Base-by-base conservation (phyloP, 2,329 filamentous ascomycete species). In the Juglanconis juglandina region DNA sequence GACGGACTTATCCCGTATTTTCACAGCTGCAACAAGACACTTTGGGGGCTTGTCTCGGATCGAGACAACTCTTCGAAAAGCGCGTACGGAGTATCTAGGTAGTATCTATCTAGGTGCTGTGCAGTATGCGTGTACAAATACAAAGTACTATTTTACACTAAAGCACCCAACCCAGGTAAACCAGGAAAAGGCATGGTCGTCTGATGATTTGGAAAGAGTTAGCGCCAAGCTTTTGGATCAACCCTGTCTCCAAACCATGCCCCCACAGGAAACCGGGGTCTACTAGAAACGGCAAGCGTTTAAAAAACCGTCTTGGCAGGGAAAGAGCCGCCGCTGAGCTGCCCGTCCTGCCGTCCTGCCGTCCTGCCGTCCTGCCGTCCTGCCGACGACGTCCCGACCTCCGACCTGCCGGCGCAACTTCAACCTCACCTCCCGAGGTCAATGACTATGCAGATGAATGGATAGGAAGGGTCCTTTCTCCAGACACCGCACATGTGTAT, bases 251-350 rank as follows among this genome's bases (percentile, higher is more conserved):
- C 32, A 56, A 56, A 56, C 53, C 37, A 53, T 53, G 33, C 5
- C 55, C 55, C 56, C 46, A 47, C 56, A 59, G 33, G 41, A 34
- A 57, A 37, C 24, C 42, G 30, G 51, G 44, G 44, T 14, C 53
- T 56, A 56, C 52, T 33, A 51, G 57, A 60, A 62, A 60, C 61
- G 61, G 50, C 61, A 63, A 58, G 57, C 57, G 60, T 62, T 60
- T 56, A 56, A 52, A 53, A 52, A 17, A 17, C 42, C 7, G 14
- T 33, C n/a, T 30, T 42, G 46, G 30, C 42, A 59, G 58, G 51
- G n/a, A 55, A 42, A 54, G 51, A 59, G 58, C 58, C 51, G 58
- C 58, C 58, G 41, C 24, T 24, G 24, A 24, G 24, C 24, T 24
- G 24, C 24, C 24, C 24, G 24, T 24, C 24, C 24, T 24, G 24